phyloP scores from a whole-genome alignment of 2,329 filamentous ascomycete genomes.

The Sporothrix protearum region DNA sequence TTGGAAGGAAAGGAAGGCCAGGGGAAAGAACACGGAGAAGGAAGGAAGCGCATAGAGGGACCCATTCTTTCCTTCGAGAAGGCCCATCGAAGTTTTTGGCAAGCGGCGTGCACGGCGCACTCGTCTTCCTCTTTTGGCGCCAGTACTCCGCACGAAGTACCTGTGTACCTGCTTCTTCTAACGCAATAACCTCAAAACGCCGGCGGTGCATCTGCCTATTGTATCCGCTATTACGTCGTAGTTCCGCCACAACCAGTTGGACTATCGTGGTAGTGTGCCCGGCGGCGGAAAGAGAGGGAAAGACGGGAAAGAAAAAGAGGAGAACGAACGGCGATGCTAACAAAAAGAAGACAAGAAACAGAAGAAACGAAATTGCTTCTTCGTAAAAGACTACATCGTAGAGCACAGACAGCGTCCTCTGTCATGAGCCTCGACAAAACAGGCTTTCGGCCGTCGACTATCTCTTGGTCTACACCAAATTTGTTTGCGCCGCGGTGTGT shows the following conservation, averaged over 20 bases:
- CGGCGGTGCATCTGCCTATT: conserved; percentile 4
- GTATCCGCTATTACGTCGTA: background rate
- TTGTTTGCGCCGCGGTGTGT: background rate
- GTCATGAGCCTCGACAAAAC: background rate
- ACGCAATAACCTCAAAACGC: conserved; percentile 10
- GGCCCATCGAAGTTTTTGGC: conserved; percentile 10
- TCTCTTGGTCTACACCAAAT: background rate
- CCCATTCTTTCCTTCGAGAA: conserved; percentile 21
- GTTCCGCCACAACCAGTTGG: background rate
- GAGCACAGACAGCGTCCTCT: background rate
- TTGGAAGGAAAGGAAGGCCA: background rate
- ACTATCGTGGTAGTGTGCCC: background rate
- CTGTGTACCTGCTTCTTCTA: background rate
- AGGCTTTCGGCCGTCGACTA: background rate
- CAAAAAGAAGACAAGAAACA: background rate
- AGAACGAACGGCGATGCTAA: background rate
- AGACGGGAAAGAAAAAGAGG: background rate
- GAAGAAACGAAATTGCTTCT: background rate
- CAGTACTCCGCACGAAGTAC: background rate
- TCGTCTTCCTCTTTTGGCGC: background rate
- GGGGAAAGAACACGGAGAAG: background rate
- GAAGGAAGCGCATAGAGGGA: too few species aligned
- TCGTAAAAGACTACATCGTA: background rate
- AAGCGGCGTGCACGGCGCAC: background rate
- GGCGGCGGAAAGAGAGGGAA: background rate